These are phyloP conservation scores for Tricholoma saponaceum DNA, from an alignment of 768 basidiomycete genomes.

Conservation along the genomic window DNA sequence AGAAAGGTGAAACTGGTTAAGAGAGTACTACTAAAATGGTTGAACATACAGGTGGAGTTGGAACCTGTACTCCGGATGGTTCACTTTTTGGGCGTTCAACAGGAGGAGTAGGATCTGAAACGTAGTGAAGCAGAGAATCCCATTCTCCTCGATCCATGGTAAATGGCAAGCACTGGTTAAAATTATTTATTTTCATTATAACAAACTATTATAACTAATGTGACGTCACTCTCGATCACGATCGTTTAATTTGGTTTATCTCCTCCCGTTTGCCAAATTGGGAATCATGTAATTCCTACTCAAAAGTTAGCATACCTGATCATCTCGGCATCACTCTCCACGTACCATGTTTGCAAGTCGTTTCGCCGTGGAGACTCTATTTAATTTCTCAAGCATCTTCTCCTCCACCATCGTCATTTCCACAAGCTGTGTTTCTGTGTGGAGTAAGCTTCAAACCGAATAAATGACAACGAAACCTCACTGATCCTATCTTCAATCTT, in stretches of 20 bases:
- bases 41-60: conserved; percentile 62
- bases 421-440: conserved; percentile 64
- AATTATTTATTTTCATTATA: too few relatives aligned
- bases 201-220: too few relatives aligned
- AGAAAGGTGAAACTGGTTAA: neutral
- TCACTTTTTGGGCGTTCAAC: conserved; percentile 18
- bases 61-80: conserved; percentile 36
- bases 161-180: neutral
- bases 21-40: too few relatives aligned
- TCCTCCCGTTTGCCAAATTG: conserved; percentile 88
- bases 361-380: conserved; percentile 89
- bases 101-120: conserved; percentile 42
- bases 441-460: neutral
- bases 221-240: neutral
- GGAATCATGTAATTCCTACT: conserved; percentile 79
- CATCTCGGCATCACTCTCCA: neutral
- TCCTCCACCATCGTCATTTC: conserved; percentile 78
- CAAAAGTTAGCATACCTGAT: conserved; percentile 1
- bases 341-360: conserved; percentile 90
- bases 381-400: conserved; percentile 79
- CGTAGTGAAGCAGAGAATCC: conserved; percentile 61
- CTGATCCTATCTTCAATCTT: conserved; percentile 85
- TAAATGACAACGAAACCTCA: conserved; percentile 34
- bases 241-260: conserved; percentile 64
- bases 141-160: conserved; percentile 43